A percentile compares a stretch with the other conserved stretches of the same genome.
Evolutionary conservation across 345 rosid genomes (phyloP).

Genomic region (Orychophragmus violaceus): DNA sequence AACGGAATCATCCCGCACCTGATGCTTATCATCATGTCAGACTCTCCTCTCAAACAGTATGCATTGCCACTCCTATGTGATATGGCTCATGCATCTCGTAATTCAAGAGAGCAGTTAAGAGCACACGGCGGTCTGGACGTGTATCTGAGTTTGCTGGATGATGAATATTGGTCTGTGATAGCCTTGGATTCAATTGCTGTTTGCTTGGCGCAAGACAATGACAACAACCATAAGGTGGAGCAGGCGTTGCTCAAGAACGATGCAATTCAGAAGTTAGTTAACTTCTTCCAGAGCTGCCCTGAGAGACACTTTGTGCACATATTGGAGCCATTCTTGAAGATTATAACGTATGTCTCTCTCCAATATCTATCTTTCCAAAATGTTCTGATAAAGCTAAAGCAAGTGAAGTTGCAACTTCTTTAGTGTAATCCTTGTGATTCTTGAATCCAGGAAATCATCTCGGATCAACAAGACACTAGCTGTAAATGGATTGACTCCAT

Average conservation of each 20-base stretch:
- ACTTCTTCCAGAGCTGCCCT: conserved; percentile 93
- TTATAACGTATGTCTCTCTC: conserved; percentile 63
- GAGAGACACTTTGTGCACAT: conserved; percentile 93
- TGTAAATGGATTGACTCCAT: conserved; percentile 92
- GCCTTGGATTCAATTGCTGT: conserved; percentile 97
- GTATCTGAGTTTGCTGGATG: conserved; percentile 83
- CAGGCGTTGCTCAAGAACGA: conserved; percentile 87
- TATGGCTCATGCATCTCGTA: conserved; percentile 99
- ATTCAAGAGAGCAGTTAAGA: conserved; percentile 94
- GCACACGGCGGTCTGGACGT: conserved; percentile 98
- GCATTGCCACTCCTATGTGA: conserved; percentile 95
- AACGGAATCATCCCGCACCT: conserved; percentile 98
- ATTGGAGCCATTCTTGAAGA: conserved; percentile 98
- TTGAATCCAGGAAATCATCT: conserved; percentile 74
- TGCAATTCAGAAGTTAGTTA: conserved; percentile 81
- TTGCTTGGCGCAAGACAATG: conserved; percentile 99
- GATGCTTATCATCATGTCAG: conserved; percentile 78
- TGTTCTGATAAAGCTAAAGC: background rate
- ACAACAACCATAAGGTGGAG: conserved; percentile 86
- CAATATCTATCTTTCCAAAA: background rate
- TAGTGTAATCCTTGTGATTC: conserved; percentile 1
- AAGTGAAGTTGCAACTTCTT: background rate
- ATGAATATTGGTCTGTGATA: conserved; percentile 81
- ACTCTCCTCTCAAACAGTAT: conserved; percentile 68
- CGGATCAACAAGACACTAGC: conserved; percentile 93